phyloP scores from a whole-genome alignment of 176 grass and related monocot species.

The Bromus sterilis region DNA sequence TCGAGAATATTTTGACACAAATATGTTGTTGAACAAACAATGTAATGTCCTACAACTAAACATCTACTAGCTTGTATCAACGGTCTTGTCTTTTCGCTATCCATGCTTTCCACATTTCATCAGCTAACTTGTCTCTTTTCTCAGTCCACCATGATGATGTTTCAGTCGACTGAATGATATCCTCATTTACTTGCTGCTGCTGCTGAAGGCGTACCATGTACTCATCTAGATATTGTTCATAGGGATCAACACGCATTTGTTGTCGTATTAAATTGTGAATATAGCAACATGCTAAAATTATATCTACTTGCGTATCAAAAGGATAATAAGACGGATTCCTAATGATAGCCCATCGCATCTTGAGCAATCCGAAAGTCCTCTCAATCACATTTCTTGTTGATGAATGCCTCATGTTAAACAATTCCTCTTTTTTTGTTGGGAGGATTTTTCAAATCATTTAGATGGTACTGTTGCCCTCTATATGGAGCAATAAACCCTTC shows the following conservation, averaged over 20 bases:
- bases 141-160: not conserved
- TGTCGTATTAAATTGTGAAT: not conserved
- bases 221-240: not conserved
- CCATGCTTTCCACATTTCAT: not conserved
- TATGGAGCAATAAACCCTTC: not conserved
- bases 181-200: not conserved
- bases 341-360: not conserved
- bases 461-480: not conserved
- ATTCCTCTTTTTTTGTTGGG: not conserved
- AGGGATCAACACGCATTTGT: not conserved
- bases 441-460: not conserved
- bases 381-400: not conserved
- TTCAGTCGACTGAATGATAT: not conserved
- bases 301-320: not conserved
- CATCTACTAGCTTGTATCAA: not conserved
- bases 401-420: not conserved
- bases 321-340: not conserved
- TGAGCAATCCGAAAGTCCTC: not conserved
- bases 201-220: not conserved
- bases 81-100: not conserved
- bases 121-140: not conserved
- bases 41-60: too few species aligned
- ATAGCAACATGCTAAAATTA: slow-evolving; percentile 1
- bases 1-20: too few species aligned
- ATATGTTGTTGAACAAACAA: too few species aligned